Percentiles rank a stretch among this genome's conserved stretches.
These are phyloP conservation scores for Lipomyces spencermartinsiae DNA, from an alignment of 805 yeast genomes.

Conservation along the genomic window DNA sequence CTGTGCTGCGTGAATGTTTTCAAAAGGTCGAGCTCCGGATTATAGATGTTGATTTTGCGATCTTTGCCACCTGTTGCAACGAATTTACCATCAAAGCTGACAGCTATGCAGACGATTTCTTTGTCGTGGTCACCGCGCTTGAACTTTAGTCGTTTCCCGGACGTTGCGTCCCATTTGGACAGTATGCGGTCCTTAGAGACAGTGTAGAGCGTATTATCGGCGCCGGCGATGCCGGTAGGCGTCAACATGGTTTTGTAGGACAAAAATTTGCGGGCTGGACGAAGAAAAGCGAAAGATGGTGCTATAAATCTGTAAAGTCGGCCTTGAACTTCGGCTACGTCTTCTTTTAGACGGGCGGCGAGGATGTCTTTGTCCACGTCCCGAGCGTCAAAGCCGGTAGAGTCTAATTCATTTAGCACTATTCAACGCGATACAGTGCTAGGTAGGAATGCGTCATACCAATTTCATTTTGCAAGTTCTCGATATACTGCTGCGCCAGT, in stretches of 20 bases:
- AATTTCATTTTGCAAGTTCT: slow-evolving; percentile 68
- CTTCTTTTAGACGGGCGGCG: slow-evolving; percentile 77
- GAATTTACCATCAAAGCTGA: slow-evolving; percentile 82
- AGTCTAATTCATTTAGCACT: slow-evolving; percentile 46
- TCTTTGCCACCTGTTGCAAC: slow-evolving; percentile 93
- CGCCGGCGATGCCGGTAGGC: slow-evolving; percentile 26
- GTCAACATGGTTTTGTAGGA: slow-evolving; percentile 20
- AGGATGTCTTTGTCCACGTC: slow-evolving; percentile 89
- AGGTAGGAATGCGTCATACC: slow-evolving; percentile 24
- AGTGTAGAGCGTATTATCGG: slow-evolving; percentile 65
- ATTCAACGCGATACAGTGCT: background rate
- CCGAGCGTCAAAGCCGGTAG: slow-evolving; percentile 75
- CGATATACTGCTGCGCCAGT: slow-evolving; percentile 89
- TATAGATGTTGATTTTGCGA: slow-evolving; percentile 81
- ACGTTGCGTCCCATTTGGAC: slow-evolving; percentile 76
- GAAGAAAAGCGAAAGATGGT: slow-evolving; percentile 10
- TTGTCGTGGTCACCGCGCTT: slow-evolving; percentile 69
- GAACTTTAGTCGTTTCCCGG: slow-evolving; percentile 70
- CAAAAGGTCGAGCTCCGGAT: slow-evolving; percentile 75
- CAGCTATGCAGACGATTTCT: slow-evolving; percentile 78
- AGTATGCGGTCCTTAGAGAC: slow-evolving; percentile 82
- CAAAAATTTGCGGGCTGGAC: slow-evolving; percentile 26
- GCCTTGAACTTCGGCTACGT: slow-evolving; percentile 90
- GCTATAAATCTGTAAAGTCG: slow-evolving; percentile 64
- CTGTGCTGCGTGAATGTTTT: slow-evolving; percentile 76